Percentiles rank a stretch among this genome's conserved stretches.
Evolutionary conservation across 1,284 basidiomycete species (phyloP).

Genomic region (Rhizoctonia solani): DNA sequence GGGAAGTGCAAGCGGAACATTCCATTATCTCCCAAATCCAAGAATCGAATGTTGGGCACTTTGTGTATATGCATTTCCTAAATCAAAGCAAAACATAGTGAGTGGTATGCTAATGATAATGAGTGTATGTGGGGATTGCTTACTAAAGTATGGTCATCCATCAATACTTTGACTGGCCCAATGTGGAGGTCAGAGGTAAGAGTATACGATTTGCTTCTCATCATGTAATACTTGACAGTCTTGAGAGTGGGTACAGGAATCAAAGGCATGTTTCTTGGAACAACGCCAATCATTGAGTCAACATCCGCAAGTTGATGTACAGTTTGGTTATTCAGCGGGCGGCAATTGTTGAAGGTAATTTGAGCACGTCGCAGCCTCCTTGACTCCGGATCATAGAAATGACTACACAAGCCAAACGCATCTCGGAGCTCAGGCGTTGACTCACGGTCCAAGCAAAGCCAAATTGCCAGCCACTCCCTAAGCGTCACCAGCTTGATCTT

Average conservation of each 20-base stretch:
- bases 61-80: not conserved
- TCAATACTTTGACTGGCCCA: too few relatives aligned
- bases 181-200: constrained; percentile 4
- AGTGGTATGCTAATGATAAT: too few relatives aligned
- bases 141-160: too few relatives aligned
- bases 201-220: constrained; percentile 1
- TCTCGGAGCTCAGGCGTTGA: not conserved
- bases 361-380: not conserved
- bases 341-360: not conserved
- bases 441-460: not conserved
- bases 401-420: constrained; percentile 3
- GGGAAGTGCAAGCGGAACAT: constrained; percentile 1
- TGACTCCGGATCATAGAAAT: not conserved
- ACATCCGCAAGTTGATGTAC: not conserved
- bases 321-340: not conserved
- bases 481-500: not conserved
- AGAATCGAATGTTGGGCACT: constrained; percentile 6
- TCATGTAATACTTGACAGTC: constrained; percentile 2
- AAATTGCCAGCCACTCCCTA: not conserved
- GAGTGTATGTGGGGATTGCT: too few relatives aligned
- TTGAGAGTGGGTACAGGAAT: not conserved
- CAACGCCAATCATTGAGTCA: constrained; percentile 22
- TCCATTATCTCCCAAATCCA: not conserved
- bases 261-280: not conserved
- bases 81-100: not conserved